Percentiles rank a stretch among this genome's conserved stretches.
Evolutionary conservation across 2,329 filamentous ascomycete genomes (phyloP).

Genomic region (Pseudogymnoascus verrucosus): DNA sequence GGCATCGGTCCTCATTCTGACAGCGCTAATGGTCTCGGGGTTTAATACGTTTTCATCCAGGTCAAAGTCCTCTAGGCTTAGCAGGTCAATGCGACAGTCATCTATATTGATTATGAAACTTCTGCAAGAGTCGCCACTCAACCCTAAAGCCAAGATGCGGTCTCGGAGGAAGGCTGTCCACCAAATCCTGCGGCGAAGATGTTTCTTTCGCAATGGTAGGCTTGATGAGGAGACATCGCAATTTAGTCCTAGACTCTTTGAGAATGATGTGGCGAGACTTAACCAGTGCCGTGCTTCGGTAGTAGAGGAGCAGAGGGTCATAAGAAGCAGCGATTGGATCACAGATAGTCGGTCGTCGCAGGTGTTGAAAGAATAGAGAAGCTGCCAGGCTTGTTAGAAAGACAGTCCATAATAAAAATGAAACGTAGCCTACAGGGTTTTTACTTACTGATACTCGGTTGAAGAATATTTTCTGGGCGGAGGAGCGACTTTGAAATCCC

Average conservation of each 20-base stretch:
- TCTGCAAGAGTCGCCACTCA: neutral
- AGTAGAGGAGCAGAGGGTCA: slow-evolving; percentile 12
- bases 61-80: slow-evolving; percentile 15
- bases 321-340: slow-evolving; percentile 19
- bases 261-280: neutral
- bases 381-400: slow-evolving; percentile 8
- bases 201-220: neutral
- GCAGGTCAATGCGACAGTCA: slow-evolving; percentile 12
- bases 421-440: neutral
- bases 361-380: slow-evolving; percentile 20
- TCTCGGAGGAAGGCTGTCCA: neutral
- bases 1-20: slow-evolving; percentile 7
- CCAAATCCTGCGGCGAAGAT: neutral
- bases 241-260: neutral
- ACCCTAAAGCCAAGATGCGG: neutral
- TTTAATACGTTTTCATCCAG: slow-evolving; percentile 5
- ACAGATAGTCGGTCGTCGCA: slow-evolving; percentile 15
- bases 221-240: neutral
- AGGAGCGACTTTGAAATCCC: slow-evolving; percentile 15
- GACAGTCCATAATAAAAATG: neutral
- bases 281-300: neutral
- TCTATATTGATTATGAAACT: slow-evolving; percentile 9
- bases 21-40: slow-evolving; percentile 6
- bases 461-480: slow-evolving; percentile 17
- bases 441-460: slow-evolving; percentile 15